Evolutionary conservation across 495 filamentous ascomycete genomes (phyloP), one percentile per base, ranked within the genome.

Genomic region (Hypoxylon crocopeplum): DNA sequence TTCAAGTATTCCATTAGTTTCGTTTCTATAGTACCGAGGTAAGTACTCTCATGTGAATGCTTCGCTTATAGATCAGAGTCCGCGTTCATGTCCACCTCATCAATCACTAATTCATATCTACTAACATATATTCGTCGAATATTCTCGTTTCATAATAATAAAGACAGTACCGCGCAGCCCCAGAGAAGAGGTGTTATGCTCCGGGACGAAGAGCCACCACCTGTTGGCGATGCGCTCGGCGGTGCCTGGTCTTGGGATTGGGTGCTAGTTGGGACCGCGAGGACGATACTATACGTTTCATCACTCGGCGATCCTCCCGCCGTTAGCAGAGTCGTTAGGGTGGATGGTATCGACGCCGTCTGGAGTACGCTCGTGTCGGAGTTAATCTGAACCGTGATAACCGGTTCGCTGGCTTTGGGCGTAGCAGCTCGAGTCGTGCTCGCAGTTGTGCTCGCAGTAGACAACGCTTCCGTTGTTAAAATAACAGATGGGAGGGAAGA

Each of bases 241-340:
- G 48, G 15, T 13, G 19, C 30, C 10, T 30, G 19, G 15, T 40
- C 46, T 15, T 22, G n/a, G 4, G 20, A 20, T 17, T 33, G 39
- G 6, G 32, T 25, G 17, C 32, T 55, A 8, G 62, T 58, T 30
- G 59, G 39, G 8, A 17, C 45, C 2, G 57, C 59, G 13, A 55
- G 32, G 6, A 42, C 21, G 27, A 60, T 45, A n/a, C 53, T 56
- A 5, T 59, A 52, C 10, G 56, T 38, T 15, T 45, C 37, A 11
- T 48, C 49, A 2, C 53, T 37, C 5, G 67, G 67, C 7, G 56
- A 40, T 11, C 60, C 67, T 0, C 57, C 40, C 0, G 60, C 67
- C 5, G 56, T 53, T 19, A 57, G 55, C n/a, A 69, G 29, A 3
- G 47, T 59, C 34, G 64, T 59, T 3, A 56, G 7, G n/a, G 30